Evolutionary conservation across 805 yeast species (phyloP), one percentile per base, ranked within the genome.

Genomic region (Candida endomychidarum): DNA sequence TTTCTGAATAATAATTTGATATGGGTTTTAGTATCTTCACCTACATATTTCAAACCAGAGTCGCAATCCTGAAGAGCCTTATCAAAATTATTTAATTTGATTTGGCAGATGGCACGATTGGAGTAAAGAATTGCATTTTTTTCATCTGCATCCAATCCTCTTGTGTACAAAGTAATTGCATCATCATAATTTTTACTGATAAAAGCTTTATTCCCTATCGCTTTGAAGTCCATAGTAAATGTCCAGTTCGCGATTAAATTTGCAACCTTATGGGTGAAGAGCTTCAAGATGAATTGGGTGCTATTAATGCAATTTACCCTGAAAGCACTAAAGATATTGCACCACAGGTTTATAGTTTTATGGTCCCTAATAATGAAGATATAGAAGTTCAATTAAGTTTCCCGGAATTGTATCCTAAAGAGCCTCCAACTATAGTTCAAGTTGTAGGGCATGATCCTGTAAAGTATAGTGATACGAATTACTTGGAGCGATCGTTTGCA

Each of bases 241-340:
- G n/a, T 23, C 5, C 5, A 23, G 5, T 24, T 24, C 30, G 38
- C 29, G 38, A 34, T 34, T 5, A 16, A 14, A 6, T 14, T 30
- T n/a, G 56, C 25, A 19, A 20, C 4, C 15, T 54, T 61, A 50
- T 58, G 7, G 57, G 65, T 1, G 75, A 75, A 44, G 84, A 81
- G 23, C 62, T 84, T 5, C 55, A 55, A 15, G 93, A 87, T 40
- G 99, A 91, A 54, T 61, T 87, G 14, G 80, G 77, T 27, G 91
- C 96, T 9, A 80, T 91, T 8, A 84, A 86, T 41, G 93, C 96
- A 3, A 91, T 93, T 9, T 91, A 79, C 54, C 96, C 96, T 1
- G 85, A 73, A 11, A 70, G 78, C 28, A 57, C 80, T 24, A 60
- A 62, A 3, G 52, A 50, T 18, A 38, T 72, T 6, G 70, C 62